Evolutionary conservation across 108 stramenopile genomes (phyloP).

Genomic region (Ochromonas danica): DNA sequence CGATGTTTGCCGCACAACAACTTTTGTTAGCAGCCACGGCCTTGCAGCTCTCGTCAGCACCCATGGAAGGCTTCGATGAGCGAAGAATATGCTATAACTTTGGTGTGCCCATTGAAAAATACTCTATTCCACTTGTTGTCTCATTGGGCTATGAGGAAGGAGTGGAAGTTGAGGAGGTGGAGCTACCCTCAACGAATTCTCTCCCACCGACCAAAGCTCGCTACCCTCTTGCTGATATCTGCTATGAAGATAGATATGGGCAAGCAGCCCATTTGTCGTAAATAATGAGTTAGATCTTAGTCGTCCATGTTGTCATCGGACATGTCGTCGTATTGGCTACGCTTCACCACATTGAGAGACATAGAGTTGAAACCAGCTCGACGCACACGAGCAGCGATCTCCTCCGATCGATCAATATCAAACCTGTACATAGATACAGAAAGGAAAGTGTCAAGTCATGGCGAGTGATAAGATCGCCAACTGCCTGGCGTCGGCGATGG

Average conservation of each 20-base stretch:
- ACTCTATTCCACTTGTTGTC: neutral
- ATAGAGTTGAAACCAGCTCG: constrained; percentile 1
- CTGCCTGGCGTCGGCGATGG: too few relatives aligned
- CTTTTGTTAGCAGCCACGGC: neutral
- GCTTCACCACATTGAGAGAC: neutral
- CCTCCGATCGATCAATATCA: neutral
- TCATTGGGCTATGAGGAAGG: neutral
- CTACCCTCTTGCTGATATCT: too few relatives aligned
- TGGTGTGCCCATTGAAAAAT: neutral
- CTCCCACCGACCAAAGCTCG: too few relatives aligned
- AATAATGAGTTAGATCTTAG: too few relatives aligned
- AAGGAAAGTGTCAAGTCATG: too few relatives aligned
- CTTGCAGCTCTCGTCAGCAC: neutral
- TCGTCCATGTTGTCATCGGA: constrained; percentile 19
- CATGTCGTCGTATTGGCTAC: neutral
- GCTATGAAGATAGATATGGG: too few relatives aligned
- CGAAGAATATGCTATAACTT: constrained; percentile 3
- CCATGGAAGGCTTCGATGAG: constrained; percentile 26
- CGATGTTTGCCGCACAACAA: neutral
- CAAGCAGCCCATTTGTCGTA: too few relatives aligned
- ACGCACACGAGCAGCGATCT: neutral
- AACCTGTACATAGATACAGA: too few relatives aligned
- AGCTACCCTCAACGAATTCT: too few relatives aligned
- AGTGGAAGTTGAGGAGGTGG: neutral
- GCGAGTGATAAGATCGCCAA: too few relatives aligned